A percentile compares a stretch with the other conserved stretches of the same genome.
These are phyloP conservation scores for Pascua sp. DNA, from an alignment of 1,284 basidiomycete genomes.

Conservation along the genomic window DNA sequence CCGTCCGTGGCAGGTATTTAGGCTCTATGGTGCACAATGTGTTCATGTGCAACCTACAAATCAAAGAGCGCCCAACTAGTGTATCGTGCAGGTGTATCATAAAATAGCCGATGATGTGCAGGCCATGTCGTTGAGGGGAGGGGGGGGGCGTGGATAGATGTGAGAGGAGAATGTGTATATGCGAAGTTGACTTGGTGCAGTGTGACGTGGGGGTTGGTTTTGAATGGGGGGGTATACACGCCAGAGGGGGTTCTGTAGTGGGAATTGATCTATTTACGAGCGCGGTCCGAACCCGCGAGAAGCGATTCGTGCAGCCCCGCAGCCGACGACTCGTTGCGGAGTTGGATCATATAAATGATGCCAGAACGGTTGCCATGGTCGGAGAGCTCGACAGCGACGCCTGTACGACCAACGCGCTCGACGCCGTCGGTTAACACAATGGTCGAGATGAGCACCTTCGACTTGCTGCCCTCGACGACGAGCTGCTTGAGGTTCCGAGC, in stretches of 20 bases:
- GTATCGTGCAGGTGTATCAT: too few species aligned
- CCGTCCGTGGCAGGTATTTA: too few species aligned
- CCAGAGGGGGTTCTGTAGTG: background rate
- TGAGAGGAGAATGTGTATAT: too few species aligned
- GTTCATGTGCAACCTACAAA: too few species aligned
- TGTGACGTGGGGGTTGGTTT: too few species aligned
- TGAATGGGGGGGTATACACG: background rate
- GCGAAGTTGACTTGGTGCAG: too few species aligned
- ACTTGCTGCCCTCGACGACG: conserved; percentile 76
- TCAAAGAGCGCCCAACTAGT: too few species aligned
- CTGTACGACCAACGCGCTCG: conserved; percentile 95
- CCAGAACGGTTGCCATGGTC: conserved; percentile 88
- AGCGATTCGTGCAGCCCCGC: conserved; percentile 80
- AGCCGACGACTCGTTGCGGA: conserved; percentile 82
- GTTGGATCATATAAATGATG: conserved; percentile 94
- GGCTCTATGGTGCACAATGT: too few species aligned
- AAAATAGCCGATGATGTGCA: too few species aligned
- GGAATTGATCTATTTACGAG: conserved; percentile 14
- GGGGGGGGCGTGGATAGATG: background rate
- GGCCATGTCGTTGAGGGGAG: background rate
- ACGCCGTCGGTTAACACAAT: conserved; percentile 94
- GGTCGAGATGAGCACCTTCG: conserved; percentile 81
- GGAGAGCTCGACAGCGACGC: conserved; percentile 92
- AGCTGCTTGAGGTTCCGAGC: conserved; percentile 87
- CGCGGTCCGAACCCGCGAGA: conserved; percentile 78